Base-by-base conservation (phyloP, 1,284 basidiomycete genomes). In the Rhodotorula sp. region DNA sequence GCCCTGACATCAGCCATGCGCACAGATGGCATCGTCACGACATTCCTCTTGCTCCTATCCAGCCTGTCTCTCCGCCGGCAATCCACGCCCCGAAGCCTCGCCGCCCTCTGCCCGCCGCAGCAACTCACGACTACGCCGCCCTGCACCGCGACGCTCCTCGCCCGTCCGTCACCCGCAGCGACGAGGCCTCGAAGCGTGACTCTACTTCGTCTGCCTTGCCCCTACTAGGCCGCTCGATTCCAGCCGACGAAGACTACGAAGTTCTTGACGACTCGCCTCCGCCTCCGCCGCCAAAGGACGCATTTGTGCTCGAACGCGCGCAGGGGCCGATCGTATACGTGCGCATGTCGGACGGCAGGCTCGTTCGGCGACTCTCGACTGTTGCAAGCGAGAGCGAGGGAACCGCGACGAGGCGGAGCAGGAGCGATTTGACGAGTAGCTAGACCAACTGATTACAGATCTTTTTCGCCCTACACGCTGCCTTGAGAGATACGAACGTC, bases 341-440 rank as follows among this genome's bases (percentile, higher is more conserved):
- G 7, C 30, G 67, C 37, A 68, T 68, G 67, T 46, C 58, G 10
- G 62, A 64, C 48, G 67, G 67, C 1, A 47, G 58, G 1, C 53
- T 68, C 28, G 67, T 68, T 2, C 62, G 67, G 0, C 58, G 67
- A 10, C 48, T 68, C 7, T 64, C 62, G 47, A 68, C 67, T 24
- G 64, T 68, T 28, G 62, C 58, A 0, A 60, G 57, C 30, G 22
- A 59, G 44, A 55, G 53, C 53, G 61, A 62, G 30, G 53, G 28
- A 44, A 44, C n/a, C n/a, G n/a, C 40, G 54, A 16, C 34, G 34
- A 18, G 54, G 20, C 54, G 54, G 13, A 40, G 34, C 24, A 22
- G 34, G 34, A 55, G 54, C 54, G 34, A 37, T 11, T 34, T 37
- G 34, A 55, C 61, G 15, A 53, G 61, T 30, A 48, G 18, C 28